Evolutionary conservation across 768 basidiomycete genomes (phyloP).

Genomic region (Auriscalpium orientale): DNA sequence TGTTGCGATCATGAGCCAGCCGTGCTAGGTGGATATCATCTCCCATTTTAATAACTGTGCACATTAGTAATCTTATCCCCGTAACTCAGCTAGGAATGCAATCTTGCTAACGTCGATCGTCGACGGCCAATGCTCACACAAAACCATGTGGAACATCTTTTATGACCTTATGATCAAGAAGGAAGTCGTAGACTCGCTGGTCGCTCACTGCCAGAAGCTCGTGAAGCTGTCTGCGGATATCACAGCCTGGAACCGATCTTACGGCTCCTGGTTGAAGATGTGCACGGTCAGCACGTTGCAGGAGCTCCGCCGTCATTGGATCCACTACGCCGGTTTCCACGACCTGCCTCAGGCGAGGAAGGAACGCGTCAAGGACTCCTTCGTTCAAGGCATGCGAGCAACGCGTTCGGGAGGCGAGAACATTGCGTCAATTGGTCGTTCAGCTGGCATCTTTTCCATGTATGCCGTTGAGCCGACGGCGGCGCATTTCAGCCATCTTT

Average conservation of each 20-base stretch:
- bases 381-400: neutral
- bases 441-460: conserved; percentile 31
- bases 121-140: conserved; percentile 24
- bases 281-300: conserved; percentile 30
- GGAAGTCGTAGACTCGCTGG: conserved; percentile 23
- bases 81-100: conserved; percentile 45
- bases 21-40: conserved; percentile 28
- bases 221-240: conserved; percentile 25
- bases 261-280: conserved; percentile 30
- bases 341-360: neutral
- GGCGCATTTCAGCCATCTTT: conserved; percentile 27
- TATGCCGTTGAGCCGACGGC: conserved; percentile 9
- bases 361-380: neutral
- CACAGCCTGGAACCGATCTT: conserved; percentile 32
- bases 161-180: conserved; percentile 41
- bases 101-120: conserved; percentile 36
- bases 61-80: too few relatives aligned
- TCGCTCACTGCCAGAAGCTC: conserved; percentile 34
- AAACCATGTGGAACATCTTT: conserved; percentile 37
- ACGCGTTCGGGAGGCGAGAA: neutral
- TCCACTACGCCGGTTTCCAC: conserved; percentile 7
- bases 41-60: neutral
- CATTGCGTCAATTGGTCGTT: conserved; percentile 17
- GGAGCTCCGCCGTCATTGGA: conserved; percentile 35
- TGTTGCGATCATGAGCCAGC: conserved; percentile 44